Base-by-base conservation (phyloP, 306 rosid genomes). In the Pterocarpus macrocarpus region DNA sequence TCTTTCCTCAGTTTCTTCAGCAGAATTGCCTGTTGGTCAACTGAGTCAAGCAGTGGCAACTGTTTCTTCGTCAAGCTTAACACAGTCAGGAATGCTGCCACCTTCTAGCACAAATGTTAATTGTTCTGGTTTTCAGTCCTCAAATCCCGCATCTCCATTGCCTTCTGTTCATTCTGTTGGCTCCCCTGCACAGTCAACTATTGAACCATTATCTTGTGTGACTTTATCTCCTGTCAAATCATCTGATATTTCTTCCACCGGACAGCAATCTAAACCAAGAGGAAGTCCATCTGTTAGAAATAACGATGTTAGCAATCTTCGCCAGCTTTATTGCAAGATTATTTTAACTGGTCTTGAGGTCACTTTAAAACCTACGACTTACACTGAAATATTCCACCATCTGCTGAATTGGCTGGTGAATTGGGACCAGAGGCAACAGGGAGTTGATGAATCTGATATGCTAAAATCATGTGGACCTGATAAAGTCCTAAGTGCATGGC, bases 241-340 rank as follows among this genome's bases (percentile, higher is more conserved):
- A 53, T 84, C 96, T 67, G 99, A 95, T 84, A 81, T 89, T 58
- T 82, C 92, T 71, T 71, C 88, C 56, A 30, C 61, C 11, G 94
- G 85, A 85, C 92, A 83, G 55, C 94, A 87, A 34, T 85, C 93
- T 61, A 87, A 83, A 36, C 28, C 28, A 22, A 22, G 28, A 22
- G 28, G 66, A 87, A 80, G 68, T 69, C 78, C 92, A 65, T 91
- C 88, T 22, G 80, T 91, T 44, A 85, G 94, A 82, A 94, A 90
- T 80, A 91, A 84, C 85, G 97, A 95, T 73, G 87, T 90, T 55
- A 93, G 97, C 86, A 89, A 96, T 84, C 94, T 95, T 71, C 94
- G 99, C n/a, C 99, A 95, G 82, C 88, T 95, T 76, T 93, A 98
- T 83, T 95, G 99, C 91, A 93, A 90, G 89, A 93, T 93, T 74